Conservation (phyloP, 129 eudicot species). For the Silybum marianum region DNA sequence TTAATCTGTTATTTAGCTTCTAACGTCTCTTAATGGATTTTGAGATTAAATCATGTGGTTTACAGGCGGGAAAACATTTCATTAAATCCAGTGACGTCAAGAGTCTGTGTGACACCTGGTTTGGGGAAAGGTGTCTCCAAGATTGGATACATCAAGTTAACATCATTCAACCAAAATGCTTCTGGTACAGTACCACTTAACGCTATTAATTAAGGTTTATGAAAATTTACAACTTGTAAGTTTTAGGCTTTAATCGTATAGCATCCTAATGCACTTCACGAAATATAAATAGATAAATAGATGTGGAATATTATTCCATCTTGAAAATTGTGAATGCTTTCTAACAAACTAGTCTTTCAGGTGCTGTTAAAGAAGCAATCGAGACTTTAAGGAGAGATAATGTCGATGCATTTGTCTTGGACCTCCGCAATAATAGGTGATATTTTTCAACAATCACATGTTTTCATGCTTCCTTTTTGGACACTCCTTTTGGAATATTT, state of each 20-base stretch:
- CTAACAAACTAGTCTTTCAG: constrained; percentile 39
- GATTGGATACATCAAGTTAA: constrained; percentile 89
- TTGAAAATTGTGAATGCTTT: constrained; percentile 10
- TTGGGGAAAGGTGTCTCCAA: constrained; percentile 65
- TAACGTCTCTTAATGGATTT: neutral
- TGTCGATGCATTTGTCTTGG: constrained; percentile 82
- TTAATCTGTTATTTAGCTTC: neutral
- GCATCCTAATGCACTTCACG: neutral
- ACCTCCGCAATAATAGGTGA: constrained; percentile 99
- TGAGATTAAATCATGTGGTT: constrained; percentile 26
- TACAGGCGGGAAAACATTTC: constrained; percentile 88
- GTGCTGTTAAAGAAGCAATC: constrained; percentile 91
- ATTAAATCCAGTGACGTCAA: constrained; percentile 87
- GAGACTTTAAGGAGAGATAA: constrained; percentile 73
- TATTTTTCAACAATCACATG: neutral
- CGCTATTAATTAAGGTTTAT: neutral
- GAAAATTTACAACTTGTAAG: neutral
- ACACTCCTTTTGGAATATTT: constrained; percentile 7
- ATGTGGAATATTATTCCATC: neutral
- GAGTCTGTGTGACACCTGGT: constrained; percentile 74
- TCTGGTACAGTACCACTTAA: constrained; percentile 57
- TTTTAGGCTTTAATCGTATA: neutral
- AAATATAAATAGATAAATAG: neutral
- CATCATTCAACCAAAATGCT: constrained; percentile 92
- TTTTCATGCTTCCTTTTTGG: neutral